Conservation (phyloP, 169 alveolate genomes). For the Amoebophrya sp. region DNA sequence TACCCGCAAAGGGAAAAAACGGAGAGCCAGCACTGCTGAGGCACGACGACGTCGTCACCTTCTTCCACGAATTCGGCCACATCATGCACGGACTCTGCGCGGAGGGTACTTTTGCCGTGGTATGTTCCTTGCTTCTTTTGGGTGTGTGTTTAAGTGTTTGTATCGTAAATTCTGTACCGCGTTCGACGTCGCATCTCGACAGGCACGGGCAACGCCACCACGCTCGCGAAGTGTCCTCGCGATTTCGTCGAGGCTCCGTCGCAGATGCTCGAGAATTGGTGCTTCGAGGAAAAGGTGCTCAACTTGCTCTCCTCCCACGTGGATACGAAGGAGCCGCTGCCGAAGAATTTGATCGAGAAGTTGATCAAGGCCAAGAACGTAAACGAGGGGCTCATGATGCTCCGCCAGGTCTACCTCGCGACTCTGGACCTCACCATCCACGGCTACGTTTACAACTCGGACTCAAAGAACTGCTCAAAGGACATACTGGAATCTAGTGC, state of each 20-base stretch:
- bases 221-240: slow-evolving; percentile 13
- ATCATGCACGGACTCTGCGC: slow-evolving; percentile 28
- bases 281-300: slow-evolving; percentile 9
- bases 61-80: slow-evolving; percentile 31
- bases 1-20: background rate
- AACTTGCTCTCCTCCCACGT: background rate
- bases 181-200: too few relatives aligned
- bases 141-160: too few relatives aligned
- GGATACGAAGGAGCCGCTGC: slow-evolving; percentile 8
- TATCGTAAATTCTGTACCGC: too few relatives aligned
- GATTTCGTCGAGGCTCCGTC: slow-evolving; percentile 29
- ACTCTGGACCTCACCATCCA: slow-evolving; percentile 13
- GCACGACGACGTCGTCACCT: slow-evolving; percentile 26
- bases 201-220: slow-evolving; percentile 6
- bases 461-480: too few relatives aligned
- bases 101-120: too few relatives aligned
- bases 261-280: slow-evolving; percentile 26
- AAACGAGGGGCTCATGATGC: slow-evolving; percentile 10
- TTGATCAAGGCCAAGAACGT: slow-evolving; percentile 3
- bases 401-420: slow-evolving; percentile 12
- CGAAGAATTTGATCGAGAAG: slow-evolving; percentile 4
- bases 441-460: too few relatives aligned
- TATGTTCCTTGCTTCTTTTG: too few relatives aligned
- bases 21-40: slow-evolving; percentile 19
- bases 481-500: too few relatives aligned